phyloP scores from a whole-genome alignment of 495 filamentous ascomycete genomes.

The Endocarpon pusillum region DNA sequence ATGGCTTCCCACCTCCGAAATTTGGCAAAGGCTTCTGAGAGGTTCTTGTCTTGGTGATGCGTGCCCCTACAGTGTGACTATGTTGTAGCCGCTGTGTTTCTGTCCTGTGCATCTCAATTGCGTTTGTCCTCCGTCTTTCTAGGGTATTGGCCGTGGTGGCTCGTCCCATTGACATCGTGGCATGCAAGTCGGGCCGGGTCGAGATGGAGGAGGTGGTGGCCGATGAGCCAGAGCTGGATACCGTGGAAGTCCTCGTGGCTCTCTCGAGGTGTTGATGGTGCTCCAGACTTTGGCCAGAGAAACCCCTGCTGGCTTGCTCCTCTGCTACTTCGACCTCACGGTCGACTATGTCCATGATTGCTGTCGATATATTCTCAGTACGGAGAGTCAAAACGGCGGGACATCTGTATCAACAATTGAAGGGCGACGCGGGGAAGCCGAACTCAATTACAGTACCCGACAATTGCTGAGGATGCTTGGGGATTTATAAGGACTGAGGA shows the following conservation, averaged over 20 bases:
- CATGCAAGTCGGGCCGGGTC: not conserved
- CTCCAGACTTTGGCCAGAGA: conserved; percentile 1
- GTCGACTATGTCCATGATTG: conserved; percentile 20
- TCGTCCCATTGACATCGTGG: not conserved
- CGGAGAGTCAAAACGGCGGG: too few relatives aligned
- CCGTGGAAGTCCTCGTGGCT: not conserved
- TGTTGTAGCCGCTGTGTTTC: conserved; percentile 30
- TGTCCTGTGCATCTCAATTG: conserved; percentile 55
- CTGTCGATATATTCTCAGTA: too few relatives aligned
- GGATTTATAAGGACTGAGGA: too few relatives aligned
- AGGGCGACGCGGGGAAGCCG: too few relatives aligned
- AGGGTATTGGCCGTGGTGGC: not conserved
- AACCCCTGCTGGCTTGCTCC: conserved; percentile 14
- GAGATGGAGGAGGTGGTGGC: not conserved
- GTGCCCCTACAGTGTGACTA: conserved; percentile 21
- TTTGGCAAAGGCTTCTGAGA: conserved; percentile 29
- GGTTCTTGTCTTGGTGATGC: conserved; percentile 13
- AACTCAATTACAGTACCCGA: too few relatives aligned
- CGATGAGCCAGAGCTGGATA: not conserved
- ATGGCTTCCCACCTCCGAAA: conserved; percentile 58
- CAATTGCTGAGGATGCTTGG: too few relatives aligned
- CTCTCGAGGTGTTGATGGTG: not conserved
- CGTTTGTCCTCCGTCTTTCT: conserved; percentile 8
- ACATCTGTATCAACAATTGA: too few relatives aligned
- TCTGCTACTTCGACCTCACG: conserved; percentile 23